Base-by-base conservation (phyloP, 805 yeast genomes). In the Hanseniaspora occidentalis region DNA sequence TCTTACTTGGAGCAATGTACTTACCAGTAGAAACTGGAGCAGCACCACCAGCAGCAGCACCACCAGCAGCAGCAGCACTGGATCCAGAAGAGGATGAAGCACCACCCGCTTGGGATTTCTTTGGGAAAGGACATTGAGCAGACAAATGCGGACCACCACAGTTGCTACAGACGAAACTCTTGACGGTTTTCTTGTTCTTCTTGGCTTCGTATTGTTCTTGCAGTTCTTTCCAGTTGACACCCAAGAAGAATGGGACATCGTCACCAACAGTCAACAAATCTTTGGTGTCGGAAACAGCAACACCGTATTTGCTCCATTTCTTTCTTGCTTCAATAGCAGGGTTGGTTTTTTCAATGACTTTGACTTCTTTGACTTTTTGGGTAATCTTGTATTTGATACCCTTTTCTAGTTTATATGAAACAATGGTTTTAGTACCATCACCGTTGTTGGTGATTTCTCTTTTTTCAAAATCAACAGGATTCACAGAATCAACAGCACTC, bases 81-180 rank as follows among this genome's bases (percentile, higher is more conserved):
- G 58, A 47, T 25, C 57, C 49, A 31, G 58, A 56, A 24, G 57
- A 60, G 43, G 59, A 58, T 33, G 60, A 53, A 53, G 53, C 44
- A 19, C 31, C 26, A 29, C 66, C 62, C 40, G 69, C 67, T 36
- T 66, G 84, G 59, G 89, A 69, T 29, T 92, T 82, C 53, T 81
- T 94, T 67, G 83, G 88, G 74, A 76, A 85, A 47, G 98, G 98
- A 82, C 99, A 92, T 67, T 81, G 79, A 61, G 85, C 67, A 33
- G 96, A 83, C 73, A 79, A 84, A 71, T 92, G 99, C 50, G 77
- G 81, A 57, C 95, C 96, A 45, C 82, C 83, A 80, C 99, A 92
- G 41, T 73, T 67, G 74, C 96, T 84, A 75, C 98, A 92, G 48
- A 77, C 62, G 46, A 73, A 59, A 53, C 61, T 64, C 56, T 61